Base-by-base conservation (phyloP, 768 basidiomycete species). In the Hygrocybe coccinea region DNA sequence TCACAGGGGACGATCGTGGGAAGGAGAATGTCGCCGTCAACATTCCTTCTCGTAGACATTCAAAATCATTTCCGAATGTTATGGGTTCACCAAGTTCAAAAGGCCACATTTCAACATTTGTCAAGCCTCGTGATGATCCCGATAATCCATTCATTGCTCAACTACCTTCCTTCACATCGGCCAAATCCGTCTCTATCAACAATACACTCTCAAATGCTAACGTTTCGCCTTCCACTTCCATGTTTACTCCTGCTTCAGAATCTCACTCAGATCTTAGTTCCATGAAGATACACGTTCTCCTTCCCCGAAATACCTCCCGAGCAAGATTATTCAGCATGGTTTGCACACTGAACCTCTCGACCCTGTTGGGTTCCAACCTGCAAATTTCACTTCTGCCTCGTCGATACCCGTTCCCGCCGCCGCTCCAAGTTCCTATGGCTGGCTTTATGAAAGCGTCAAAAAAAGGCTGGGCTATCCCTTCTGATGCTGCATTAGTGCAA, bases 401-500 rank as follows among this genome's bases (percentile, higher is more conserved):
- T 15, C 52, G 2, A 48, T 55, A 36, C 59, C 48, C 39, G 41
- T 50, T 17, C 49, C 33, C 14, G 34, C 52, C 14, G 36, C 54
- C n/a, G n/a, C n/a, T n/a, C 22, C 52, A 47, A 21, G 36, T 50
- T n/a, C 50, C 61, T 4, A 50, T 39, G 7, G 46, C 58, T 15
- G 71, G 65, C 12, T 70, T 74, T 39, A 59, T 59, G 56, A 71
- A 60, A 52, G 69, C 73, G 19, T 66, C 67, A 2, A 66, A 71
- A 10, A 71, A 76, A 39, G 68, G 71, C n/a, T 59, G 74, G 9
- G 62, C 83, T 17, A 64, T 68, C 12, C 85, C 85, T 1, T 86
- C 85, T 5, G 72, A 70, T 33, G 69, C 70, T 21, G 82, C 86
- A 1, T 64, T 86, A 7, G 78, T 74, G 7, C 76, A 76, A 60